A percentile compares a stretch with the other conserved stretches of the same genome.
These are phyloP conservation scores for Adenanthera pavonina DNA, from an alignment of 306 rosid species.

Conservation along the genomic window DNA sequence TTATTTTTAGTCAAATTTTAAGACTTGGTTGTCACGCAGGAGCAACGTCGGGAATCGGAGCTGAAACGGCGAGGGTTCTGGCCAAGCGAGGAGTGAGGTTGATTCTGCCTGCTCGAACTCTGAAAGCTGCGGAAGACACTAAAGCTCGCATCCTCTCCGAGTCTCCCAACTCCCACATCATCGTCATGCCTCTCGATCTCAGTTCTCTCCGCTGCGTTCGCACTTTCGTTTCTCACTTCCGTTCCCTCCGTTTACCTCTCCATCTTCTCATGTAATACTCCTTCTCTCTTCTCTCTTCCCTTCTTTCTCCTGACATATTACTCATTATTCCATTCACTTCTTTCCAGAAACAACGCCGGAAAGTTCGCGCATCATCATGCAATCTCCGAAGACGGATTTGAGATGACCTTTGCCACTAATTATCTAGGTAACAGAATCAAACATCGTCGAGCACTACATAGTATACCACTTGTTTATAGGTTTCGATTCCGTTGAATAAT, in stretches of 20 bases:
- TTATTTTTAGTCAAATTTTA: not conserved
- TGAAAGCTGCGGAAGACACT: constrained; percentile 77
- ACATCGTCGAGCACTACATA: too few species aligned
- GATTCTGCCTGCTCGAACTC: constrained; percentile 73
- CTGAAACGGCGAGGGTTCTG: constrained; percentile 83
- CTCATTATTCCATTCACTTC: not conserved
- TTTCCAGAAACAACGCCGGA: constrained; percentile 84
- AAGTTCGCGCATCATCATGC: constrained; percentile 78
- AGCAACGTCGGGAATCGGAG: constrained; percentile 94
- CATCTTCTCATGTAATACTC: constrained; percentile 70
- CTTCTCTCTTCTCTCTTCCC: not conserved
- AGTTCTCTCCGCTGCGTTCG: constrained; percentile 74
- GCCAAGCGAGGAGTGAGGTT: constrained; percentile 86
- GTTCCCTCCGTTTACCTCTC: constrained; percentile 71
- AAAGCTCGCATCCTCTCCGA: constrained; percentile 66
- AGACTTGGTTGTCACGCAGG: constrained; percentile 42
- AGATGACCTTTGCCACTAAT: constrained; percentile 93
- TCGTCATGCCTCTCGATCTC: constrained; percentile 80
- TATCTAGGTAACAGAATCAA: constrained; percentile 55
- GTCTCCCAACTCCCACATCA: constrained; percentile 58
- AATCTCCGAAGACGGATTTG: constrained; percentile 82
- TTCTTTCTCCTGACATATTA: not conserved
- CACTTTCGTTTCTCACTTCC: constrained; percentile 63
- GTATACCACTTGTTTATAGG: too few species aligned
- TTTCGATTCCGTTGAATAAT: not conserved